Evolutionary conservation across 495 filamentous ascomycete species (phyloP).

Genomic region (Aspergillus egyptiacus): DNA sequence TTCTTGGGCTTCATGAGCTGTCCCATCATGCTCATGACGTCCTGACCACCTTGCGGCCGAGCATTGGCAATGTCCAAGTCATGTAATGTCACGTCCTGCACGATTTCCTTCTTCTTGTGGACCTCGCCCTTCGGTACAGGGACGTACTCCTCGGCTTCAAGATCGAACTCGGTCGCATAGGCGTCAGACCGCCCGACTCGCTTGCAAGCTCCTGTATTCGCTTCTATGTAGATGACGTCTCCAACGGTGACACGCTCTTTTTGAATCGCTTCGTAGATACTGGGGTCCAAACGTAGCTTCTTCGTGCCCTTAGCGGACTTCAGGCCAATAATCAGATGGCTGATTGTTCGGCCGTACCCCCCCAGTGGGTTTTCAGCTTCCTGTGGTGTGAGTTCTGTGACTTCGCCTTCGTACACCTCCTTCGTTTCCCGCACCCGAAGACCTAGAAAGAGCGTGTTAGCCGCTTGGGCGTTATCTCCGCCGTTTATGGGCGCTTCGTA

Average conservation of each 20-base stretch:
- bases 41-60: constrained; percentile 88
- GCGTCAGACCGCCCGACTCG: constrained; percentile 91
- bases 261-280: constrained; percentile 97
- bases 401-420: constrained; percentile 95
- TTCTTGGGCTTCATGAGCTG: constrained; percentile 98
- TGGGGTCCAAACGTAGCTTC: constrained; percentile 91
- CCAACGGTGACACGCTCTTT: constrained; percentile 94
- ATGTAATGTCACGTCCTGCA: constrained; percentile 97
- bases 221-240: constrained; percentile 98
- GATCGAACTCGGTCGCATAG: constrained; percentile 95
- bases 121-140: constrained; percentile 98
- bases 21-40: constrained; percentile 99
- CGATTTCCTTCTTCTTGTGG: constrained; percentile 99
- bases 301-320: constrained; percentile 93
- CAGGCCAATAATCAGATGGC: constrained; percentile 78
- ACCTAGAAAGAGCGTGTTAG: constrained; percentile 37
- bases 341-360: constrained; percentile 90
- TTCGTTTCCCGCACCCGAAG: constrained; percentile 95
- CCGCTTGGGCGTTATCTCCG: neutral
- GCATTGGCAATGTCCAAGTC: constrained; percentile 96
- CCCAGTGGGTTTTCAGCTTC: constrained; percentile 97
- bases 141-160: constrained; percentile 97
- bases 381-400: constrained; percentile 92
- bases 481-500: constrained; percentile 18
- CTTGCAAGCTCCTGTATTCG: constrained; percentile 95